phyloP scores from a whole-genome alignment of 768 basidiomycete genomes.

The Termitomyces sp. region DNA sequence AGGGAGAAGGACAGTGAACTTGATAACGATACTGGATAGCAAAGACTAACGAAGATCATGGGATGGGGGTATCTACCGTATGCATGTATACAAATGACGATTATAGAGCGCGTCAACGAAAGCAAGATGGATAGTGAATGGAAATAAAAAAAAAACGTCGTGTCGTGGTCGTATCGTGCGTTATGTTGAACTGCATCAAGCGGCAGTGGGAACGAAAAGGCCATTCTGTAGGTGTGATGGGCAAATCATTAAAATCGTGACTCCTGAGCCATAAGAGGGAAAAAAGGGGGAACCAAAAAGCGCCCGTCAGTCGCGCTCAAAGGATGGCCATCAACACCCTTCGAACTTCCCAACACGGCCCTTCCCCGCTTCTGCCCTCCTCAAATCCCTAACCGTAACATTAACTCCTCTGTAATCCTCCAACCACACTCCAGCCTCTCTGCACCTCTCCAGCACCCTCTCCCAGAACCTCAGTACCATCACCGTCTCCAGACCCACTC shows the following conservation, averaged over 20 bases:
- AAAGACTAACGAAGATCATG: neutral
- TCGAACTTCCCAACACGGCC: neutral
- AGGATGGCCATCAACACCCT: neutral
- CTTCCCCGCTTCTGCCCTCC: constrained; percentile 17
- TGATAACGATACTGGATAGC: neutral
- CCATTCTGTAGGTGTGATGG: too few relatives aligned
- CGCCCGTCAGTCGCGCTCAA: neutral
- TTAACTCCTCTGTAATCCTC: constrained; percentile 62
- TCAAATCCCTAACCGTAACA: constrained; percentile 38
- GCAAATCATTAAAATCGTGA: neutral
- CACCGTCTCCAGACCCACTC: constrained; percentile 8
- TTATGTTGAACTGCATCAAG: neutral
- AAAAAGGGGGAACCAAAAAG: too few relatives aligned
- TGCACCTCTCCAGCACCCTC: constrained; percentile 42
- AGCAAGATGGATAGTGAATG: neutral
- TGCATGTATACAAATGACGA: neutral
- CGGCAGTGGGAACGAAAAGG: neutral
- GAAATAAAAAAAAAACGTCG: neutral
- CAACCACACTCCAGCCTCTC: constrained; percentile 50
- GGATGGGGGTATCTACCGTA: neutral
- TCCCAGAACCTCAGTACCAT: constrained; percentile 37
- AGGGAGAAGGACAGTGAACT: neutral
- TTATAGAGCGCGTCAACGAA: neutral
- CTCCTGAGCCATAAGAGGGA: neutral
- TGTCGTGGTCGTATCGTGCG: neutral